phyloP scores from a whole-genome alignment of 345 rosid genomes.

The Conringia planisiliqua region DNA sequence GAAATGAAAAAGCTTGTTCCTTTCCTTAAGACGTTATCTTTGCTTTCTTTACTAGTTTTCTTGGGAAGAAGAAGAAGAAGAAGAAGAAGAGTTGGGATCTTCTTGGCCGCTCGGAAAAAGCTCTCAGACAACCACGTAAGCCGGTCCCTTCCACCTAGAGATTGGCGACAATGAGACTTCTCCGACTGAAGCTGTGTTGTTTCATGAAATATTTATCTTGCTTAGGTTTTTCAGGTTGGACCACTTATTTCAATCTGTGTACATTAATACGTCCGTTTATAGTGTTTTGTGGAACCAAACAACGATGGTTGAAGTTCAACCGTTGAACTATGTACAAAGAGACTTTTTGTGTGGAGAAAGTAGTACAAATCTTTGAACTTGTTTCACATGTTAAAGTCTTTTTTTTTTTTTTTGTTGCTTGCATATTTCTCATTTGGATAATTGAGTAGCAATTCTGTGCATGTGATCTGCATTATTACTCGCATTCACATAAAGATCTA shows the following conservation, averaged over 20 bases:
- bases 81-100: background rate
- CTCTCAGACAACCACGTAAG: background rate
- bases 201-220: slow-evolving; percentile 5
- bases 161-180: background rate
- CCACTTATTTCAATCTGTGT: slow-evolving; percentile 20
- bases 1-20: background rate
- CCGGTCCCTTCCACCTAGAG: background rate
- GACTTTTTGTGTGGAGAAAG: background rate
- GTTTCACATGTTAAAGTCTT: background rate
- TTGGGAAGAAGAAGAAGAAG: background rate
- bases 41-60: background rate
- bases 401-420: no score
- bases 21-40: background rate
- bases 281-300: slow-evolving; percentile 20
- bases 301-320: no score
- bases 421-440: background rate
- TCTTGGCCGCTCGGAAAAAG: background rate
- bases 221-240: slow-evolving; percentile 15
- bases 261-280: slow-evolving; percentile 14
- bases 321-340: slow-evolving; percentile 16
- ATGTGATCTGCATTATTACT: background rate
- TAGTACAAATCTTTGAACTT: background rate
- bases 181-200: background rate
- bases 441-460: background rate
- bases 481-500: background rate